phyloP scores from a whole-genome alignment of 1,284 basidiomycete genomes.

The Heliocybe sulcata region DNA sequence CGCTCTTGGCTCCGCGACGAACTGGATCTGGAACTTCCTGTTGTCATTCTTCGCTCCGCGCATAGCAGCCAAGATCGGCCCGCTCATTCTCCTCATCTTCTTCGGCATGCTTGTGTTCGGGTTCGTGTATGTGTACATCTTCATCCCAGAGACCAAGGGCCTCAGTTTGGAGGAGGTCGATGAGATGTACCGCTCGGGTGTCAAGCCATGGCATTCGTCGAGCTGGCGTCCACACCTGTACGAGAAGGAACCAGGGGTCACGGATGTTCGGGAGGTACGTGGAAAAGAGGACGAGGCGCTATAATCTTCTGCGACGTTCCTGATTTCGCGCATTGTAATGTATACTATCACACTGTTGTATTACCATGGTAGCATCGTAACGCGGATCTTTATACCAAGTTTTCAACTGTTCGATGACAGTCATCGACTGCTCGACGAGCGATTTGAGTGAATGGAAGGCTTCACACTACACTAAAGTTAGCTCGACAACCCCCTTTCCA shows the following conservation, averaged over 20 bases:
- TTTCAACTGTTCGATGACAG: too few species aligned
- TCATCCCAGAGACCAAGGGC: slow-evolving; percentile 74
- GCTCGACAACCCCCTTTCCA: neutral
- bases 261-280: slow-evolving; percentile 16
- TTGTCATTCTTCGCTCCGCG: slow-evolving; percentile 62
- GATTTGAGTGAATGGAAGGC: too few species aligned
- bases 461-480: neutral
- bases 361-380: too few species aligned
- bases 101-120: slow-evolving; percentile 72
- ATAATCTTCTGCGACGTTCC: neutral
- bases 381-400: too few species aligned
- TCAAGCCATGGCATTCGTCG: slow-evolving; percentile 60
- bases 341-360: neutral
- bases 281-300: slow-evolving; percentile 16
- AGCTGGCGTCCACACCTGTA: slow-evolving; percentile 43
- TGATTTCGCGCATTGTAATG: neutral
- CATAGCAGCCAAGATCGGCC: slow-evolving; percentile 63
- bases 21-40: slow-evolving; percentile 74
- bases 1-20: slow-evolving; percentile 58
- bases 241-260: slow-evolving; percentile 11
- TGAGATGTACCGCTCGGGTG: slow-evolving; percentile 59
- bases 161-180: slow-evolving; percentile 75
- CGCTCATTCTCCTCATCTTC: slow-evolving; percentile 70
- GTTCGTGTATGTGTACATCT: slow-evolving; percentile 59
- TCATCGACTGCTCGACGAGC: too few species aligned